Conservation (phyloP, 768 basidiomycete species). For the Russula ochroleuca region DNA sequence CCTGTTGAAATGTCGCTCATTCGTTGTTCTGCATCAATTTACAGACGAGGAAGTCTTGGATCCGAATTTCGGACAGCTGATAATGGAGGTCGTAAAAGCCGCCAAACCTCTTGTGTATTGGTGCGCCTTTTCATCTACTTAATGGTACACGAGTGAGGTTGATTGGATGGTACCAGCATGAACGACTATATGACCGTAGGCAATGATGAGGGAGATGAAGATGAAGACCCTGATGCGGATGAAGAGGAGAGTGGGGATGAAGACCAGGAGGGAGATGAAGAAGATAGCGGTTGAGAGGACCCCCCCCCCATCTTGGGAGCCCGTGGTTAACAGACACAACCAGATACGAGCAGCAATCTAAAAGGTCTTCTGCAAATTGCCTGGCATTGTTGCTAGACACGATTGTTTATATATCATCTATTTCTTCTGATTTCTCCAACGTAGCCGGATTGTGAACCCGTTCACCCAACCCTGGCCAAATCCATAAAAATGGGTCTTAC, state of each 20-base stretch:
- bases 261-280: constrained; percentile 1
- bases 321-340: neutral
- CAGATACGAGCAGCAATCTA: neutral
- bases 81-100: constrained; percentile 37
- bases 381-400: too few species aligned
- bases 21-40: constrained; percentile 56
- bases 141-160: neutral
- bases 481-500: neutral
- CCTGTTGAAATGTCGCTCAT: constrained; percentile 76
- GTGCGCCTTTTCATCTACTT: neutral
- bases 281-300: neutral
- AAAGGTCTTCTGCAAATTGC: neutral
- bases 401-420: constrained; percentile 8
- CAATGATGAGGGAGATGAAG: constrained; percentile 18
- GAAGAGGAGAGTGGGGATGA: constrained; percentile 15
- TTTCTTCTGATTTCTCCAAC: neutral
- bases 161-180: constrained; percentile 14
- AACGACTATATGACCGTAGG: constrained; percentile 27
- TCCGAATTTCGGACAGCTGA: constrained; percentile 39
- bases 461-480: neutral
- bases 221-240: constrained; percentile 9
- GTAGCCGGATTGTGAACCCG: too few species aligned
- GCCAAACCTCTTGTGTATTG: constrained; percentile 42
- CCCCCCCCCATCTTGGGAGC: too few species aligned
- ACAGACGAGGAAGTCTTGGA: constrained; percentile 42